phyloP scores from a whole-genome alignment of 768 basidiomycete genomes.

The Serendipita vermifera region DNA sequence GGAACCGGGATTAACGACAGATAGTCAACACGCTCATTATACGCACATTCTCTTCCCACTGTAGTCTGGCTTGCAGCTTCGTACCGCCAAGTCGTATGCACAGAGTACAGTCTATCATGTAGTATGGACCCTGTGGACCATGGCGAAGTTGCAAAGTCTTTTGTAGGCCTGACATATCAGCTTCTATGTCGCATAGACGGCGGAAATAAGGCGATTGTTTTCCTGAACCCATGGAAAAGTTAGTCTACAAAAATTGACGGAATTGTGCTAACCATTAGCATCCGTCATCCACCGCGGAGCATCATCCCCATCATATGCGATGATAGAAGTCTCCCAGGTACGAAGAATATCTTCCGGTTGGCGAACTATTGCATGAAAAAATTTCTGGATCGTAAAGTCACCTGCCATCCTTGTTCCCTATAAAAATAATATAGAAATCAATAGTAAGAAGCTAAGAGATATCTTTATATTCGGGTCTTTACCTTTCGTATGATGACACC shows the following conservation, averaged over 20 bases:
- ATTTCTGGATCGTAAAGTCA: neutral
- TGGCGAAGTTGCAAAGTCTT: neutral
- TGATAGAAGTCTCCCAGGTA: no score
- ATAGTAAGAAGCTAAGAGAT: neutral
- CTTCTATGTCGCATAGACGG: neutral
- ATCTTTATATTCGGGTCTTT: neutral
- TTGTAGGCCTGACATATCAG: neutral
- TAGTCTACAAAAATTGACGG: neutral
- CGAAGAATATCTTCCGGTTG: neutral
- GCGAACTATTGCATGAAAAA: neutral
- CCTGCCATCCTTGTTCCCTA: neutral
- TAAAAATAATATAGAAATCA: no score
- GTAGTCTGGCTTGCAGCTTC: neutral
- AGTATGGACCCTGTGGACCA: neutral
- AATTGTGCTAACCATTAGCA: neutral
- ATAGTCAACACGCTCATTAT: neutral
- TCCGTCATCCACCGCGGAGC: neutral
- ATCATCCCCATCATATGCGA: neutral
- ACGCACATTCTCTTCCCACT: neutral
- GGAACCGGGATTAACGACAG: neutral
- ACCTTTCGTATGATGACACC: neutral
- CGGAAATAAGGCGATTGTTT: neutral
- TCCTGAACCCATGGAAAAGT: neutral
- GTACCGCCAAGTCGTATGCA: neutral
- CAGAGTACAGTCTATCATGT: neutral